These are phyloP conservation scores for Aurinia saxatilis DNA, from an alignment of 345 rosid species.

Conservation along the genomic window DNA sequence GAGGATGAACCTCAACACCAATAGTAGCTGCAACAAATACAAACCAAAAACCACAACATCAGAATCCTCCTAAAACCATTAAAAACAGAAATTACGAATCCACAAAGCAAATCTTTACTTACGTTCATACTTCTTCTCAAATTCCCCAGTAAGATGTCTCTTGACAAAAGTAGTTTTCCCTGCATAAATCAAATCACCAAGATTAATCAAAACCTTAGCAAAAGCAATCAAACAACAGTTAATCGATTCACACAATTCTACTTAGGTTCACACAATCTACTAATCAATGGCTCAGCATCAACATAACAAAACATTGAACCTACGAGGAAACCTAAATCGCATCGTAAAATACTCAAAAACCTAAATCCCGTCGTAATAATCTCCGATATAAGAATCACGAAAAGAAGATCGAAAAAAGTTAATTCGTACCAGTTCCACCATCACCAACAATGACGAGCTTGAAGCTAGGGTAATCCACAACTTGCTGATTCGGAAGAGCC, in stretches of 20 bases:
- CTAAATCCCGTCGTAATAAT: too few relatives aligned
- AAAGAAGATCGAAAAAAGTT: too few relatives aligned
- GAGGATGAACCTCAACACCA: slow-evolving; percentile 93
- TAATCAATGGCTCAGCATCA: too few relatives aligned
- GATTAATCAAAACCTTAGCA: neutral
- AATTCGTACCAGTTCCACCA: slow-evolving; percentile 68
- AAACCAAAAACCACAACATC: neutral
- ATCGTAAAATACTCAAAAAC: too few relatives aligned
- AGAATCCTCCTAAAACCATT: neutral
- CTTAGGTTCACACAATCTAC: too few relatives aligned
- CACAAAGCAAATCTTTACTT: slow-evolving; percentile 20
- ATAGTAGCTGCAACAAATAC: slow-evolving; percentile 54
- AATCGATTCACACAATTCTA: too few relatives aligned
- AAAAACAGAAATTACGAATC: neutral
- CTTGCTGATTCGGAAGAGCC: slow-evolving; percentile 73
- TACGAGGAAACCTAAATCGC: too few relatives aligned
- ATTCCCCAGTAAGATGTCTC: slow-evolving; percentile 93
- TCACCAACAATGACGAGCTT: slow-evolving; percentile 96
- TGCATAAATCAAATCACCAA: slow-evolving; percentile 12
- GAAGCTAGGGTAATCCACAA: slow-evolving; percentile 71
- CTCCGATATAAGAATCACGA: too few relatives aligned
- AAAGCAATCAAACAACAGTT: too few relatives aligned
- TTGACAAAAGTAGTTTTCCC: slow-evolving; percentile 93
- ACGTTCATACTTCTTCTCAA: slow-evolving; percentile 97
- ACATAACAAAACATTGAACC: too few relatives aligned